Base-by-base conservation (phyloP, 768 basidiomycete genomes). In the Leccinum subgranulosum region DNA sequence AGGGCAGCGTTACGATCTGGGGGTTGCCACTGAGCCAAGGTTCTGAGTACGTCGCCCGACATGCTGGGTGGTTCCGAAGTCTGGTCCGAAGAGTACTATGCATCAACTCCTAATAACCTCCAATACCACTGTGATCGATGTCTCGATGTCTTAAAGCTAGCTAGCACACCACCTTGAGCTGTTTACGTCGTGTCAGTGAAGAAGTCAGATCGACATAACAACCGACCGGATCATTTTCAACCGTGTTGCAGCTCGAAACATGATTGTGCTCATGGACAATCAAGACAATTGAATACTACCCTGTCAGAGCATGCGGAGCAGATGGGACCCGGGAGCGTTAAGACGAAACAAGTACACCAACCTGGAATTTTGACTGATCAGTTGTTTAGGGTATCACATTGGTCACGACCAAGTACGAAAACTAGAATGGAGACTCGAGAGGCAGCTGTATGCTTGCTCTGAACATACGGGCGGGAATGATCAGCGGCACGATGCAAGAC, bases 1-100 rank as follows among this genome's bases (percentile, higher is more conserved):
- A 55, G 1, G 86, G 87, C 12, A 87, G 73, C 6, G 79, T 75
- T 51, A 85, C 73, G 46, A 69, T 74, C 60, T 84, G 84, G 21
- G 73, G 19, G 68, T 63, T 27, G 64, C 53, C 15, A 67, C 54
- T 27, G 55, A 51, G 33, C 4, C 15, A 25, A 23, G 15, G 23
- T 4, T 28, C 17, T 31, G 25, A 19, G 9, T 27, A 27, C 2
- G 10, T 33, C 31, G 52, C 43, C 31, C 41, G 41, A 46, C 53
- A 46, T 54, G 43, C 9, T 33, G 11, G 53, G 21, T 33, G 12
- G 12, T 33, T 33, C 31, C 11, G 31, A 33, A 33, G 31, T 33
- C 12, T 33, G 31, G 12, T 33, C 33, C 11, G 34, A 34, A 34
- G 34, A 15, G 15, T 15, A 34, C 14, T 34, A 34, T 34, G 6